Percentiles rank a stretch among this genome's conserved stretches.
phyloP scores from a whole-genome alignment of 305 asterid species.

The Solanum hybrid region DNA sequence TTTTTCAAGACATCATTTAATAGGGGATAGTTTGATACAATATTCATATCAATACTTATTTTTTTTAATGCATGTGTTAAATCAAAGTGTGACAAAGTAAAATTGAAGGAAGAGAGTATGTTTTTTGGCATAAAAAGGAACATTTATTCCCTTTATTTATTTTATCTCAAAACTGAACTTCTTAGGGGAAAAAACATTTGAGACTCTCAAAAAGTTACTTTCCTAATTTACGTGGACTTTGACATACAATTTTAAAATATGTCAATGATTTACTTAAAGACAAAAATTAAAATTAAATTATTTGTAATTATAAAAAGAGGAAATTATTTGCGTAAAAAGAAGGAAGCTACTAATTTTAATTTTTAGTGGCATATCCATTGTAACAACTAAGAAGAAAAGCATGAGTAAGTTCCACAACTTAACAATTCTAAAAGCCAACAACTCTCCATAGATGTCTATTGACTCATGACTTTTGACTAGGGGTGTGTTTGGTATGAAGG shows the following conservation, averaged over 20 bases:
- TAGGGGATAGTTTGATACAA: no score
- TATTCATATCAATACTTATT: no score
- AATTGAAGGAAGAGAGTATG: not conserved
- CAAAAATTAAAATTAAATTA: no score
- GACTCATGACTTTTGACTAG: not conserved
- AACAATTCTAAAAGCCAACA: not conserved
- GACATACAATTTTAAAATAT: no score
- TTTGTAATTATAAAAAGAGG: not conserved
- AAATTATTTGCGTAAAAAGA: not conserved
- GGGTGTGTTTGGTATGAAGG: no score
- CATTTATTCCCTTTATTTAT: not conserved
- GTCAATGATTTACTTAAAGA: not conserved
- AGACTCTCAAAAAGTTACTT: not conserved
- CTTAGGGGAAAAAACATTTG: not conserved
- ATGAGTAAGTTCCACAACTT: not conserved
- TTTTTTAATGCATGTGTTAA: not conserved
- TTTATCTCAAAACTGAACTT: not conserved
- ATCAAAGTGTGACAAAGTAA: not conserved
- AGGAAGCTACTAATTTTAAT: not conserved
- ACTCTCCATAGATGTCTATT: not conserved
- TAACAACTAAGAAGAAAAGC: not conserved
- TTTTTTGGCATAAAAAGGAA: not conserved
- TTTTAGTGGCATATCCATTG: not conserved
- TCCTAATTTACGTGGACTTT: not conserved
- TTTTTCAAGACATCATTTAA: no score